Evolutionary conservation across 2,329 filamentous ascomycete genomes (phyloP).

Genomic region (Davidsoniella neocaledoniae): DNA sequence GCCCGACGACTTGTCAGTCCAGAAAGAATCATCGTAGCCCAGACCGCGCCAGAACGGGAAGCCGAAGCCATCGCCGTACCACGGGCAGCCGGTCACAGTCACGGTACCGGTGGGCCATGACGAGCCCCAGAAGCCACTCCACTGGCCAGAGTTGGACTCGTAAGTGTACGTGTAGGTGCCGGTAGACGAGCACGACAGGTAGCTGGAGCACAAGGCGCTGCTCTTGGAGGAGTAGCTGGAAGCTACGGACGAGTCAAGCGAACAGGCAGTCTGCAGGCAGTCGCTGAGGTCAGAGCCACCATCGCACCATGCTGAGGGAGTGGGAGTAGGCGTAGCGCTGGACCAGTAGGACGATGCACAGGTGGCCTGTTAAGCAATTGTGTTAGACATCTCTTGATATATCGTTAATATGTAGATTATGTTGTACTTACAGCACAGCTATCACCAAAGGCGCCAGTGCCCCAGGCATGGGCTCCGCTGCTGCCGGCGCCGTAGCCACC

Average conservation of each 20-base stretch:
- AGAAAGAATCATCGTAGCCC: slow-evolving; percentile 14
- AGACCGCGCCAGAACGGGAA: slow-evolving; percentile 15
- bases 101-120: slow-evolving; percentile 14
- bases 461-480: slow-evolving; percentile 4
- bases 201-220: slow-evolving; percentile 15
- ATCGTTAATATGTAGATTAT: background rate
- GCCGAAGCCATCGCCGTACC: slow-evolving; percentile 15
- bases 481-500: slow-evolving; percentile 6
- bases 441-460: slow-evolving; percentile 2
- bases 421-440: slow-evolving; percentile 13
- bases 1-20: slow-evolving; percentile 14
- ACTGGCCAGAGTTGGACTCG: slow-evolving; percentile 10
- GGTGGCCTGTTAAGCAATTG: slow-evolving; percentile 4
- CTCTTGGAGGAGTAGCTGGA: slow-evolving; percentile 15
- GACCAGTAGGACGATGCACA: slow-evolving; percentile 17
- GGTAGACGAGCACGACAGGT: slow-evolving; percentile 14
- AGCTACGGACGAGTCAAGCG: slow-evolving; percentile 13
- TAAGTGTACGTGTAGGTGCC: slow-evolving; percentile 17
- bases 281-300: slow-evolving; percentile 11
- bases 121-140: slow-evolving; percentile 12
- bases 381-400: background rate
- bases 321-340: slow-evolving; percentile 15
- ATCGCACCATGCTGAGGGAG: slow-evolving; percentile 15
- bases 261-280: slow-evolving; percentile 16
- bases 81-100: slow-evolving; percentile 17